A percentile compares a stretch with the other conserved stretches of the same genome.
Conservation (phyloP, 2,329 filamentous ascomycete genomes). For the Fusarium sp. region DNA sequence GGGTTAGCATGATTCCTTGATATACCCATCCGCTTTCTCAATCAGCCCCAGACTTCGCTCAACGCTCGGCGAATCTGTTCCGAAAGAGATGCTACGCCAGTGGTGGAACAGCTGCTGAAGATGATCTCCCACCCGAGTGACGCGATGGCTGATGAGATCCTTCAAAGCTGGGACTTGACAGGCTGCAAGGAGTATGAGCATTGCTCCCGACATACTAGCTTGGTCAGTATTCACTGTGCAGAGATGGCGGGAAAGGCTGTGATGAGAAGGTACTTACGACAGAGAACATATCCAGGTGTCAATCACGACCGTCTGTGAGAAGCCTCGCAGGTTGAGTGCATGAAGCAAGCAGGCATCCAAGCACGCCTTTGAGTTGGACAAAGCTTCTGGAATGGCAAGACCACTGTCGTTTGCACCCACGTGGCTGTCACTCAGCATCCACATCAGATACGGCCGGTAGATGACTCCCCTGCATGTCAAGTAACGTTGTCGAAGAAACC, state of each 20-base stretch:
- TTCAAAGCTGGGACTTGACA: constrained; percentile 54
- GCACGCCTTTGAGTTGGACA: constrained; percentile 57
- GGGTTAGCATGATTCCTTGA: constrained; percentile 46
- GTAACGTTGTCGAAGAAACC: constrained; percentile 63
- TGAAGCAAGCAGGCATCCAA: constrained; percentile 62
- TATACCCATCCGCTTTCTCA: constrained; percentile 56
- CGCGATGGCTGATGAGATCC: constrained; percentile 52
- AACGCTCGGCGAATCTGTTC: constrained; percentile 57
- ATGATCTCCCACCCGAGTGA: constrained; percentile 55
- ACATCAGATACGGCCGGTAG: constrained; percentile 63
- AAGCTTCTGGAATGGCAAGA: constrained; percentile 48
- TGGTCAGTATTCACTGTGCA: neutral
- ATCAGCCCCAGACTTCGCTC: constrained; percentile 60
- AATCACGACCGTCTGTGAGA: constrained; percentile 62
- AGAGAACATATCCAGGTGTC: constrained; percentile 67
- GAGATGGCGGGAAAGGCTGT: fast-evolving
- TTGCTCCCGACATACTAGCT: constrained; percentile 59
- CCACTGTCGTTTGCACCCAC: constrained; percentile 37
- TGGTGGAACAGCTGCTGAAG: constrained; percentile 52
- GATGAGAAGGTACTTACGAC: constrained; percentile 52
- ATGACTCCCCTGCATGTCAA: constrained; percentile 65
- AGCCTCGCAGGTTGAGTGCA: constrained; percentile 60
- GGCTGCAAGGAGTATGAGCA: constrained; percentile 61
- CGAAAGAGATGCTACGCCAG: constrained; percentile 57
- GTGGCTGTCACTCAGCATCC: constrained; percentile 57